Evolutionary conservation across 345 rosid species (phyloP), one percentile per base, ranked within the genome.

Genomic region (Aquilaria sinensis): DNA sequence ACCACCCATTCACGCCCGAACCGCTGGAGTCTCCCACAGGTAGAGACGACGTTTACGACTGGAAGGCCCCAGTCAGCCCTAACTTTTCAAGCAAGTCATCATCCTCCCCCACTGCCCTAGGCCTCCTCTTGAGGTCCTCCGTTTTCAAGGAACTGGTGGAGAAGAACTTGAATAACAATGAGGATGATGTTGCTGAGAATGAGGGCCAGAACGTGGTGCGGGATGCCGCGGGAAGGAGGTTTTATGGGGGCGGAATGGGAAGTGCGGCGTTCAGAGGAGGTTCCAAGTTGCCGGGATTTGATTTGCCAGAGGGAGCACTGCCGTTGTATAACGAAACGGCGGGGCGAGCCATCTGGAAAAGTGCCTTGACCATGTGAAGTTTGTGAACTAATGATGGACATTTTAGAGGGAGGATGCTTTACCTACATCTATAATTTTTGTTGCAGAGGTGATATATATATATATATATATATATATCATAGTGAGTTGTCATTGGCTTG

Each of bases 51-150:
- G 14, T 37, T 37, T 37, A 37, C 43, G 43, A 37, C 7, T 9
- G 43, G 1, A 37, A 0, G 8, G 6, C 69, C 57, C 52, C 70
- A 14, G 13, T 43, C 33, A 37, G 12, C 45, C 58, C 74, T 31
- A 46, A 59, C 63, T 34, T 70, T 47, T 66, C 47, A 53, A 46
- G 59, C 63, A 46, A 70, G 51, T 66, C 47, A 53, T 62, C 80
- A 9, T 53, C 80, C 49, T 59, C 85, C 32, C 62, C 85, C 23
- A 69, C 86, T 4, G 86, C 86, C 23, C 76, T 78, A 10, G 37
- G 83, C 34, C 78, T 76, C 56, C 81, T 81, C 71, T 73, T 78
- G 16, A 76, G 75, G 51, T 78, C 86, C 15, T 74, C 83, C 1
- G 37, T 82, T 51, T 82, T 72, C 43, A 76, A 70, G 55, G 74